Evolutionary conservation across 2,329 filamentous ascomycete species (phyloP), one percentile per base, ranked within the genome.

Genomic region (Harringtonia aguacate): DNA sequence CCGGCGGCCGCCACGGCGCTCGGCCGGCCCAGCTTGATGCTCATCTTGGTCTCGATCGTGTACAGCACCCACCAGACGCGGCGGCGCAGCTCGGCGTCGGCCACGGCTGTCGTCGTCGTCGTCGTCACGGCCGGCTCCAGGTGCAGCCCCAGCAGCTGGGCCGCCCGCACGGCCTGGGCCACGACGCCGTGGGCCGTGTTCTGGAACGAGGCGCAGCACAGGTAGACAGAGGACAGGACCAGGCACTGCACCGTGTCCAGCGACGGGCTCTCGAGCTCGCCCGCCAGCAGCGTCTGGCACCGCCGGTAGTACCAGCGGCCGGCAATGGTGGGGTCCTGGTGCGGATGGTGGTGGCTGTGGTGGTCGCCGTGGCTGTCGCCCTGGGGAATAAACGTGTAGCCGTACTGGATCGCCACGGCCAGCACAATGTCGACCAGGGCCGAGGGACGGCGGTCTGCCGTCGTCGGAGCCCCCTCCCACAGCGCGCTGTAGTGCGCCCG

Each of bases 31-130:
- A 72, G 58, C 46, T 71, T 68, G 57, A 67, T 64, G 46, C 60
- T 61, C 3, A 56, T 62, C 50, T 70, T 71, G 46, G 57, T 63
- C 41, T 77, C 73, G 15, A 73, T 53, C 1, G 60, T 56, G 51
- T 66, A 75, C 1, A 77, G 51, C 1, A 55, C 56, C 70, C 70
- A 76, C 72, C 73, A 77, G 13, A 76, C 47, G 1, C 71, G 60
- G 49, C 65, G 70, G 5, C 67, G 65, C 46, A 72, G 53, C 48
- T 73, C 70, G 17, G 61, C 51, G 39, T 67, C 55, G n/a, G n/a
- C n/a, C n/a, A n/a, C n/a, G n/a, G n/a, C n/a, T n/a, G n/a, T n/a
- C 0, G 46, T 40, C 4, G 44, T 48, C 0, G 64, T 54, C 39
- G 68, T 46, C 39, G 54, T 48, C 9, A 48, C 44, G 1, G 62